Percentiles rank a stretch among this genome's conserved stretches.
Conservation (phyloP, 106 monocot genomes). For the Vanilla planifolia region DNA sequence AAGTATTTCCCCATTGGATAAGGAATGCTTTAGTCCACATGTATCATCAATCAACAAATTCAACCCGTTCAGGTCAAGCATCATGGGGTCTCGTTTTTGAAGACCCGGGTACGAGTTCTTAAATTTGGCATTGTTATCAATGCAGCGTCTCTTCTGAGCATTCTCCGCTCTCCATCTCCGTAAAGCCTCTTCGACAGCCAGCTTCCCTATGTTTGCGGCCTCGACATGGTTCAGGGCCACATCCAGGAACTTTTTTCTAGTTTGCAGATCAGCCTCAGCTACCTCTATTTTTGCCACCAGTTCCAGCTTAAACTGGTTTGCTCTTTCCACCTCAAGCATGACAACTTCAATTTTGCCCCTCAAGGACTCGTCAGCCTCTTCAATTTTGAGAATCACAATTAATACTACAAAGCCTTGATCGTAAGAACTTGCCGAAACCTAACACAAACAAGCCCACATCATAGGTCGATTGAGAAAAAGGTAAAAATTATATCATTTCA, state of each 20-base stretch:
- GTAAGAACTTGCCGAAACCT: too few species aligned
- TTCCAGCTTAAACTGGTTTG: slow-evolving; percentile 35
- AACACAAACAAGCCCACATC: too few species aligned
- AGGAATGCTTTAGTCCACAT: slow-evolving; percentile 23
- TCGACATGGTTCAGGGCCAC: slow-evolving; percentile 63
- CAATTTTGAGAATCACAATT: slow-evolving; percentile 47
- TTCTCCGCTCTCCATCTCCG: slow-evolving; percentile 63
- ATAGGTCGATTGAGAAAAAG: too few species aligned
- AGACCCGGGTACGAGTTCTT: slow-evolving; percentile 28
- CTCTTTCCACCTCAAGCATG: slow-evolving; percentile 40
- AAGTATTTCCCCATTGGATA: slow-evolving; percentile 78
- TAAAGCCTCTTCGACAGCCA: slow-evolving; percentile 57
- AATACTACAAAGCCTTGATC: too few species aligned
- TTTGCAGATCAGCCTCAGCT: slow-evolving; percentile 39
- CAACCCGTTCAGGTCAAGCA: slow-evolving; percentile 28
- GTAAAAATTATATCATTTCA: too few species aligned
- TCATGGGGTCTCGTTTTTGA: slow-evolving; percentile 32
- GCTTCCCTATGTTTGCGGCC: slow-evolving; percentile 50
- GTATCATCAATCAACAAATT: slow-evolving; percentile 18
- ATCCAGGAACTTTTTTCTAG: slow-evolving; percentile 38
- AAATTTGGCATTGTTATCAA: slow-evolving; percentile 42
- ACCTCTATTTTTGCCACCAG: slow-evolving; percentile 47
- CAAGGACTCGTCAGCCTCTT: slow-evolving; percentile 46
- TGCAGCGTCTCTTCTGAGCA: slow-evolving; percentile 33
- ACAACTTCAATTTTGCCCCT: slow-evolving; percentile 47